phyloP scores from a whole-genome alignment of 176 grass and related monocot genomes.

The Phyllostachys edulis region DNA sequence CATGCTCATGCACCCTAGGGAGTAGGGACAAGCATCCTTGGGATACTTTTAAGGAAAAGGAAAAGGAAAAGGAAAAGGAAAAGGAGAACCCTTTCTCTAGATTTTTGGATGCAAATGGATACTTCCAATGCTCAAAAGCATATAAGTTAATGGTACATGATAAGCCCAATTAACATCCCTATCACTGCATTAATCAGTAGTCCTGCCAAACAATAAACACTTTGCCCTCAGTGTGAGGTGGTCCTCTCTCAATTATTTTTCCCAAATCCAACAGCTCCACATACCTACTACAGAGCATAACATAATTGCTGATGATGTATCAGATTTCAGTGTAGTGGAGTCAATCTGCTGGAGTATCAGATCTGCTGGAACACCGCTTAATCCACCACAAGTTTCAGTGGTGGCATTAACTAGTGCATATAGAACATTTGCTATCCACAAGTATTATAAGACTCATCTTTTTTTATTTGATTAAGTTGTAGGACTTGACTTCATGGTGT shows the following conservation, averaged over 20 bases:
- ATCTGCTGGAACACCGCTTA: slow-evolving; percentile 39
- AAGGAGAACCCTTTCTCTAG: slow-evolving; percentile 37
- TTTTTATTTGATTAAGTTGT: not conserved
- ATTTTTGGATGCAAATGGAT: slow-evolving; percentile 45
- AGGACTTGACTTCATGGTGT: slow-evolving; percentile 9
- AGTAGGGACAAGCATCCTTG: slow-evolving; percentile 30
- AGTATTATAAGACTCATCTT: slow-evolving; percentile 35
- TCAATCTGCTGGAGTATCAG: slow-evolving; percentile 32
- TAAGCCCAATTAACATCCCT: slow-evolving; percentile 32
- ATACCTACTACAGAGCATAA: slow-evolving; percentile 34
- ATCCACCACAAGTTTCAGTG: slow-evolving; percentile 33
- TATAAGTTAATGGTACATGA: slow-evolving; percentile 33
- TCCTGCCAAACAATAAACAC: slow-evolving; percentile 39
- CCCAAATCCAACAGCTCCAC: slow-evolving; percentile 33
- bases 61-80: slow-evolving; percentile 27
- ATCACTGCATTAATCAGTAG: slow-evolving; percentile 43
- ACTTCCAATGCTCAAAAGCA: slow-evolving; percentile 37
- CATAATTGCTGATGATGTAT: slow-evolving; percentile 33
- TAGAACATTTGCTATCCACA: slow-evolving; percentile 16
- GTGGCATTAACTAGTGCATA: slow-evolving; percentile 27
- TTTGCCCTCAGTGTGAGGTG: slow-evolving; percentile 38
- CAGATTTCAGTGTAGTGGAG: slow-evolving; percentile 39
- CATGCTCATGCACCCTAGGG: slow-evolving; percentile 9
- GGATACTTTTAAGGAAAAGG: slow-evolving; percentile 33
- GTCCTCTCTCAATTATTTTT: slow-evolving; percentile 37